Percentiles rank a stretch among this genome's conserved stretches.
These are phyloP conservation scores for Cyclotella baltica DNA, from an alignment of 108 stramenopile genomes.

Conservation along the genomic window DNA sequence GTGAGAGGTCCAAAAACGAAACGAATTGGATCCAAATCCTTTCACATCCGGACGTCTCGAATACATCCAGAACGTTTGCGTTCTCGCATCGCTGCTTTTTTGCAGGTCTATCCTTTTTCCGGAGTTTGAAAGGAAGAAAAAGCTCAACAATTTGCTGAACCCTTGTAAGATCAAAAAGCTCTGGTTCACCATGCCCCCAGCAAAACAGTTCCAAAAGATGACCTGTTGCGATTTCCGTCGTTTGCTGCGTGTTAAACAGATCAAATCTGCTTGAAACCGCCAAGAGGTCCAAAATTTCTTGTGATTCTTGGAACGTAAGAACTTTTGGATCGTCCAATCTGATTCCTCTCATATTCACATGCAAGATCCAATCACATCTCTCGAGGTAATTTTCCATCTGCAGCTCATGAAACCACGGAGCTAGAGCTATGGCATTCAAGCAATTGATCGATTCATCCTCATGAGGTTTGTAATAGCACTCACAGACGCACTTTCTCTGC, in stretches of 20 bases:
- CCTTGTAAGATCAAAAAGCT: background rate
- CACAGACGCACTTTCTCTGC: too few relatives aligned
- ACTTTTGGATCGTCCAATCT: background rate
- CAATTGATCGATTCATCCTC: background rate
- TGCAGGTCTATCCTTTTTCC: background rate
- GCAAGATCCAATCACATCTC: background rate
- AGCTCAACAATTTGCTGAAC: background rate
- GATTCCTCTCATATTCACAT: background rate
- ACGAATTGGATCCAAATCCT: background rate
- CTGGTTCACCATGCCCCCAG: background rate
- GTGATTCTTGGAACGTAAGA: background rate
- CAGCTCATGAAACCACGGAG: too few relatives aligned
- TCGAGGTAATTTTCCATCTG: too few relatives aligned
- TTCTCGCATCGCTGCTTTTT: background rate
- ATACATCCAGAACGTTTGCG: background rate
- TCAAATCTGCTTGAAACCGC: too few relatives aligned
- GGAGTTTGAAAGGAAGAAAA: background rate
- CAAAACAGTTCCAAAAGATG: background rate
- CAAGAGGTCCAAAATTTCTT: background rate
- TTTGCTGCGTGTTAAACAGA: background rate
- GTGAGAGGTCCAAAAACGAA: background rate
- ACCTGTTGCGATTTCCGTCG: too few relatives aligned
- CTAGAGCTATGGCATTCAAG: background rate
- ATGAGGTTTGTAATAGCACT: background rate
- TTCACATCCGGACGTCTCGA: background rate